These are phyloP conservation scores for Fusarium incarnatum DNA, from an alignment of 2,329 filamentous ascomycete species.

Conservation along the genomic window DNA sequence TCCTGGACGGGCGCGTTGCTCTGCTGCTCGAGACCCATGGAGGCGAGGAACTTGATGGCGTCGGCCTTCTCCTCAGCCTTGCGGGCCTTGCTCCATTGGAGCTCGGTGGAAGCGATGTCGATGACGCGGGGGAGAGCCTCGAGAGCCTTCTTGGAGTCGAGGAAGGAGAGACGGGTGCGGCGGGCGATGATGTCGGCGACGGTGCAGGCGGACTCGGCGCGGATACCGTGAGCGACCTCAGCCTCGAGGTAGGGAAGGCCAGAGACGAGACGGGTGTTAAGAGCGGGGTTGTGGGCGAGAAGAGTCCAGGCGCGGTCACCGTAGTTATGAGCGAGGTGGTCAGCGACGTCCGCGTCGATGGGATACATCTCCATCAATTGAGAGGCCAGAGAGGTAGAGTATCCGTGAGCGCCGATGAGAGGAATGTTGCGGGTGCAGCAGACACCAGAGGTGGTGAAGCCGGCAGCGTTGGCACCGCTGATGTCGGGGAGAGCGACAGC, in stretches of 20 bases:
- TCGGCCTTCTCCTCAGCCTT: slow-evolving; percentile 69
- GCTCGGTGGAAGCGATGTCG: slow-evolving; percentile 77
- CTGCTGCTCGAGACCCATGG: slow-evolving; percentile 57
- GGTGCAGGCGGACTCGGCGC: slow-evolving; percentile 78
- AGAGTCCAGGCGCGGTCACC: slow-evolving; percentile 77
- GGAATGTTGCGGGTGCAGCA: slow-evolving; percentile 81
- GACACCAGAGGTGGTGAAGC: slow-evolving; percentile 69
- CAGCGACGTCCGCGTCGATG: slow-evolving; percentile 56
- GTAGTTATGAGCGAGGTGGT: slow-evolving; percentile 57
- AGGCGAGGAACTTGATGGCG: slow-evolving; percentile 57
- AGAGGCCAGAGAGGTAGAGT: slow-evolving; percentile 50
- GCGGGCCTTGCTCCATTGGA: slow-evolving; percentile 70
- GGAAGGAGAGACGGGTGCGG: slow-evolving; percentile 78
- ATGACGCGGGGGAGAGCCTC: slow-evolving; percentile 76
- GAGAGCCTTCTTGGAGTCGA: slow-evolving; percentile 78
- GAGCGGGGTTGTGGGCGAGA: slow-evolving; percentile 62
- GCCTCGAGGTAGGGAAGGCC: slow-evolving; percentile 80
- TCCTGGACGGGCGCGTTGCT: slow-evolving; percentile 14
- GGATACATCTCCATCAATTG: slow-evolving; percentile 54
- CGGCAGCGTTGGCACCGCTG: slow-evolving; percentile 67
- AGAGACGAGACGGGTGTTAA: slow-evolving; percentile 71
- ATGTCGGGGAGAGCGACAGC: slow-evolving; percentile 70
- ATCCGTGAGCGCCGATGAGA: slow-evolving; percentile 83
- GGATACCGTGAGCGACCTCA: slow-evolving; percentile 77
- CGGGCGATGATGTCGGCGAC: slow-evolving; percentile 78